Conservation (phyloP, 495 filamentous ascomycete species). For the Glutinoglossum americanum region DNA sequence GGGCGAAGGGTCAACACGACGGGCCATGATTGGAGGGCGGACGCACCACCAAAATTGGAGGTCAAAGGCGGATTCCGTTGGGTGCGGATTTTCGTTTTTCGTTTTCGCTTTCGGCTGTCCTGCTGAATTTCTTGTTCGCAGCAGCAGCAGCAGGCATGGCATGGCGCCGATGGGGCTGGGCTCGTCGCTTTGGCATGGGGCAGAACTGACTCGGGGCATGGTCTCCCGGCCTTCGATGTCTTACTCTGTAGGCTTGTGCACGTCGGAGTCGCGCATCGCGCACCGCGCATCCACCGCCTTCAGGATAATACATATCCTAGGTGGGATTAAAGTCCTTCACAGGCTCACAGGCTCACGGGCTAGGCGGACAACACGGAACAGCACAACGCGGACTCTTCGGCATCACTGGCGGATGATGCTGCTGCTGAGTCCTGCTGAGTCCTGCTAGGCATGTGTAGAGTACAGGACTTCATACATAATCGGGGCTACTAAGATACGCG, state of each 20-base stretch:
- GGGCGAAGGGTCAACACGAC: background rate
- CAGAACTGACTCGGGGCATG: background rate
- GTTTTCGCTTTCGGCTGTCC: background rate
- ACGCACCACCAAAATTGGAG: background rate
- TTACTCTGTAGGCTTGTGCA: background rate
- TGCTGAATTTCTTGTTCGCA: background rate
- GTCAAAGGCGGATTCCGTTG: background rate
- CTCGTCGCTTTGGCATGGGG: background rate
- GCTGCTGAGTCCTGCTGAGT: background rate
- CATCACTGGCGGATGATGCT: background rate
- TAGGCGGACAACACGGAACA: background rate
- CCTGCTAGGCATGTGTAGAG: too few species aligned
- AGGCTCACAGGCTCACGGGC: background rate
- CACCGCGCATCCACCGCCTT: background rate
- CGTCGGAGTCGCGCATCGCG: conserved; percentile 1
- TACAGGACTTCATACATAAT: too few species aligned
- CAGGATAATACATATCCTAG: background rate
- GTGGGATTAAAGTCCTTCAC: background rate
- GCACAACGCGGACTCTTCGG: background rate
- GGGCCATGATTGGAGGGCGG: background rate
- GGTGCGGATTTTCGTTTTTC: background rate
- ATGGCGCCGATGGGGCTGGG: background rate
- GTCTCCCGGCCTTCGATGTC: background rate
- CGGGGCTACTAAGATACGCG: too few species aligned
- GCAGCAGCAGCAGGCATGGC: background rate